Evolutionary conservation across 2,329 filamentous ascomycete genomes (phyloP).

Genomic region (Sporothrix mexicana): DNA sequence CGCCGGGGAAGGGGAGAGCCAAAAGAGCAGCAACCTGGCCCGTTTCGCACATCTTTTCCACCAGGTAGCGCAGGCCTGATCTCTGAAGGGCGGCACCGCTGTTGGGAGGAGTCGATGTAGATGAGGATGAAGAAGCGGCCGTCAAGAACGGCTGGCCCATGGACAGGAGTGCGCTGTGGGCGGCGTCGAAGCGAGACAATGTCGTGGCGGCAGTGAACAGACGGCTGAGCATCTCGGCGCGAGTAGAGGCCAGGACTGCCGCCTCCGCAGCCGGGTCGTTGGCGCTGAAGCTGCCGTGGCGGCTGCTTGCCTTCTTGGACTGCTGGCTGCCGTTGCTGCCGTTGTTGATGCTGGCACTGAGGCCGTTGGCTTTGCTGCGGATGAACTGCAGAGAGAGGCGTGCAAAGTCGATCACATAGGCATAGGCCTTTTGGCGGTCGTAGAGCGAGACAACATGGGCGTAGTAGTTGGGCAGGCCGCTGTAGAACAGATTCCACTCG

Average conservation of each 20-base stretch:
- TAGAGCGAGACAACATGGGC: constrained; percentile 83
- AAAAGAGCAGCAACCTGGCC: constrained; percentile 71
- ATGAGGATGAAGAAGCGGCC: neutral
- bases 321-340: constrained; percentile 22
- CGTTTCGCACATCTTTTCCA: constrained; percentile 72
- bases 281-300: constrained; percentile 24
- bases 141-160: constrained; percentile 55
- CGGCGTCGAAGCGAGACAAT: constrained; percentile 79
- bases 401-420: constrained; percentile 84
- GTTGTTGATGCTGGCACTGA: constrained; percentile 5
- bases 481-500: constrained; percentile 71
- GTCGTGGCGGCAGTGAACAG: constrained; percentile 83
- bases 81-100: constrained; percentile 66
- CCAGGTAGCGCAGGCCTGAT: constrained; percentile 72
- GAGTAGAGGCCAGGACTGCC: constrained; percentile 39
- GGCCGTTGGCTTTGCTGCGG: constrained; percentile 31
- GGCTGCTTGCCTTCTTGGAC: constrained; percentile 26
- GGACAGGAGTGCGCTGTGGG: constrained; percentile 77
- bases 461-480: constrained; percentile 83
- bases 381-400: constrained; percentile 73
- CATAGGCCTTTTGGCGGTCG: constrained; percentile 76
- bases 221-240: constrained; percentile 77
- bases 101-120: neutral
- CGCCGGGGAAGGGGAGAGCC: constrained; percentile 73
- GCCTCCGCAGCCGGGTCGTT: constrained; percentile 28